Evolutionary conservation across 73 alveolate genomes (phyloP).

Genomic region (Stentor roeselii): DNA sequence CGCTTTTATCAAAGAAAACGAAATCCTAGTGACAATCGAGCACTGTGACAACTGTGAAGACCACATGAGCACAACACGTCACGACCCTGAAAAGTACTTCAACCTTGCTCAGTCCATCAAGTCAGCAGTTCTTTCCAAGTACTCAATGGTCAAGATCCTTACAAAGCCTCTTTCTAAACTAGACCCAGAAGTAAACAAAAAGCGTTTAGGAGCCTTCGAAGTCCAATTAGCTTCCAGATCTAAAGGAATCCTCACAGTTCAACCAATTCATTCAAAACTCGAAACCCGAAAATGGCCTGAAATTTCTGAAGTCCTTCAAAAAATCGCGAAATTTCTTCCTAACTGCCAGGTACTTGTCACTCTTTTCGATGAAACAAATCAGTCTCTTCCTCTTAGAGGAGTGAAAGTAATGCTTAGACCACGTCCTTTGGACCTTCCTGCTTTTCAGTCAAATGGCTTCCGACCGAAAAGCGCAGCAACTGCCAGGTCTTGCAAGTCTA

Average conservation of each 20-base stretch:
- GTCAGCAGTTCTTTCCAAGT: constrained; percentile 32
- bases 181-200: constrained; percentile 9
- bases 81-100: constrained; percentile 42
- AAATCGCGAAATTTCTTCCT: constrained; percentile 28
- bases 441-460: neutral
- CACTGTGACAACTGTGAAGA: constrained; percentile 39
- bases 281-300: constrained; percentile 37
- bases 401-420: constrained; percentile 15
- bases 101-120: constrained; percentile 37
- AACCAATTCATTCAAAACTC: constrained; percentile 31
- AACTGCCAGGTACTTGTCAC: constrained; percentile 33
- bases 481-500: neutral
- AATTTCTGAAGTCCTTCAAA: constrained; percentile 9
- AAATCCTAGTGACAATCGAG: constrained; percentile 38
- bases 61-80: constrained; percentile 34
- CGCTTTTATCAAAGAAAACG: constrained; percentile 24
- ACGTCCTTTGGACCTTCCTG: neutral
- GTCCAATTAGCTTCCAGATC: constrained; percentile 13
- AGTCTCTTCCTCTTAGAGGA: neutral
- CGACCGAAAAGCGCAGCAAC: constrained; percentile 16
- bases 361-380: constrained; percentile 15
- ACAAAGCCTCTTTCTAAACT: constrained; percentile 31
- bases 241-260: neutral
- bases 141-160: constrained; percentile 37
- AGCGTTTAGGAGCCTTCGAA: constrained; percentile 52